Percentiles rank a stretch among this genome's conserved stretches.
Conservation (phyloP, 352 stramenopile genomes). For the Pythium apleroticum region DNA sequence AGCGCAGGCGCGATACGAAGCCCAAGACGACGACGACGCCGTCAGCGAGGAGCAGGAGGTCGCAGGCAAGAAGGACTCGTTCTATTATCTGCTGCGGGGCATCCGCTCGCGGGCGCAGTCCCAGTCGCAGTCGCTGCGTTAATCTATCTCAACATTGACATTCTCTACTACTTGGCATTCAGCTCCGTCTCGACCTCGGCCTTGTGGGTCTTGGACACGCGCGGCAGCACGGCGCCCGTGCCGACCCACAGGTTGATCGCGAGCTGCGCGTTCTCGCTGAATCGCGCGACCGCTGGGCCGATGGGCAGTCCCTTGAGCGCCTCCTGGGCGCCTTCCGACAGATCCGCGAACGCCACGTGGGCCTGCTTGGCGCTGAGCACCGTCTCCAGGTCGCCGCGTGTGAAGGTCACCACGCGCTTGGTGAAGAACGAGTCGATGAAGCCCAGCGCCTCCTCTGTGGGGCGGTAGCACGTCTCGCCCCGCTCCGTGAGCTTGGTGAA, state of each 20-base stretch:
- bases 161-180: slow-evolving; percentile 1
- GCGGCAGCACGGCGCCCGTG: slow-evolving; percentile 66
- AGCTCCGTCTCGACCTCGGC: slow-evolving; percentile 54
- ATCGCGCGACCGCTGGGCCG: slow-evolving; percentile 59
- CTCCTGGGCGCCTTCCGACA: slow-evolving; percentile 41
- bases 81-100: slow-evolving; percentile 70
- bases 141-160: neutral
- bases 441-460: slow-evolving; percentile 83
- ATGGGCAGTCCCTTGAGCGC: slow-evolving; percentile 35
- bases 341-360: slow-evolving; percentile 51
- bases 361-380: slow-evolving; percentile 45
- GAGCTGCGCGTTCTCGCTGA: slow-evolving; percentile 41
- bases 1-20: slow-evolving; percentile 1
- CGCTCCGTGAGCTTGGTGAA: slow-evolving; percentile 80
- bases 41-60: slow-evolving; percentile 29
- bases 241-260: slow-evolving; percentile 81
- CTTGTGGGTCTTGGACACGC: slow-evolving; percentile 69
- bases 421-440: slow-evolving; percentile 89
- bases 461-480: slow-evolving; percentile 78
- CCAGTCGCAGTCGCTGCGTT: slow-evolving; percentile 3
- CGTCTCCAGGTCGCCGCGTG: slow-evolving; percentile 41
- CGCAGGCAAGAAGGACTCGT: slow-evolving; percentile 64
- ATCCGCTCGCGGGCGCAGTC: slow-evolving; percentile 40
- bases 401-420: slow-evolving; percentile 62
- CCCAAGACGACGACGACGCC: slow-evolving; percentile 18